Conservation (phyloP, 495 filamentous ascomycete genomes). For the Tuber brumale region DNA sequence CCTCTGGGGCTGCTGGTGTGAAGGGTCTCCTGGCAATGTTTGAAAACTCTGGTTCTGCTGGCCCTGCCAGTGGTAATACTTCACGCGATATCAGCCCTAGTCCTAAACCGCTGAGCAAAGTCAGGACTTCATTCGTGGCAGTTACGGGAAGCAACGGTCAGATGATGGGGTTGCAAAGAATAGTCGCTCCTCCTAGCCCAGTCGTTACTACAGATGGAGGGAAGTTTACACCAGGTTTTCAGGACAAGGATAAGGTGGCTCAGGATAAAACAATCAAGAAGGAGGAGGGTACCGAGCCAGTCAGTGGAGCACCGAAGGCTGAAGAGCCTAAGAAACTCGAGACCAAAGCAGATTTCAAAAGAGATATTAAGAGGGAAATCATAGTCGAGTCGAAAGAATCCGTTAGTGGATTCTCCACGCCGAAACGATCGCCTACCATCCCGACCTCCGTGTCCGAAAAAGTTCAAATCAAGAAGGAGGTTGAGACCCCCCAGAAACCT, state of each 20-base stretch:
- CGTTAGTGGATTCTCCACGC: constrained; percentile 17
- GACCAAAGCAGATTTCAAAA: constrained; percentile 10
- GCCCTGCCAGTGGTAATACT: constrained; percentile 17
- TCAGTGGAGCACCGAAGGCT: constrained; percentile 8
- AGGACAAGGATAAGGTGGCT: constrained; percentile 13
- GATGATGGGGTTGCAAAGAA: constrained; percentile 36
- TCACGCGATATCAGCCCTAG: constrained; percentile 34
- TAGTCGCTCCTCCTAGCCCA: constrained; percentile 12
- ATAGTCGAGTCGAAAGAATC: background rate
- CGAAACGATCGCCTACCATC: constrained; percentile 6
- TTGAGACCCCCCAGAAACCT: constrained; percentile 9
- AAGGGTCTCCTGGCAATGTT: constrained; percentile 41
- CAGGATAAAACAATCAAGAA: constrained; percentile 12
- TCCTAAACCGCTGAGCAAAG: constrained; percentile 28
- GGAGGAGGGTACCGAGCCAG: constrained; percentile 4
- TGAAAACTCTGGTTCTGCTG: constrained; percentile 33
- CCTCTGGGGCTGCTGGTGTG: constrained; percentile 34
- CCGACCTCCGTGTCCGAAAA: constrained; percentile 9
- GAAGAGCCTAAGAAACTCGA: constrained; percentile 18
- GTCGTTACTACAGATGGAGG: constrained; percentile 16
- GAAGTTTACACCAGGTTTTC: constrained; percentile 16
- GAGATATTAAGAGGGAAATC: constrained; percentile 10
- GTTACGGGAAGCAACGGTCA: constrained; percentile 27
- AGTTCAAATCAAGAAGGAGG: constrained; percentile 12
- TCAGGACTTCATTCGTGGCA: constrained; percentile 40